Evolutionary conservation across 23 red algal species (phyloP).

Genomic region (Cyanidioschyzon merolae): DNA sequence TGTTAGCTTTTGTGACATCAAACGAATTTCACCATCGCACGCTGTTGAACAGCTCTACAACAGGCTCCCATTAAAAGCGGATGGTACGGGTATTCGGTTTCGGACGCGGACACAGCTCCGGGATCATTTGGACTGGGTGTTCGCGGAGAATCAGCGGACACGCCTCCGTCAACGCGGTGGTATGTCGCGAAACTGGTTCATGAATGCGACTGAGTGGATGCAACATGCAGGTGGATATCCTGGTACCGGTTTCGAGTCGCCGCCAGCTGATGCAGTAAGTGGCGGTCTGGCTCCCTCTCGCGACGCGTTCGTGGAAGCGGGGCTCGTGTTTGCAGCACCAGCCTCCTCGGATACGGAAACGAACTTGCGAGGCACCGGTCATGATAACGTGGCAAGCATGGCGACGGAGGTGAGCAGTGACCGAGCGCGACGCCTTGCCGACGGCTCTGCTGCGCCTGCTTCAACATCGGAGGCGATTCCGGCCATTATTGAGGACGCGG

Average conservation of each 20-base stretch:
- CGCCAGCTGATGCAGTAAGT: not conserved
- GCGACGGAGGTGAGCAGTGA: not conserved
- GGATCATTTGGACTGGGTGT: constrained; percentile 7
- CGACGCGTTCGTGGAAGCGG: not conserved
- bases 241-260: constrained; percentile 1
- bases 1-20: not conserved
- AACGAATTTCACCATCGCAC: not conserved
- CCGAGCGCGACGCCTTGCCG: too few species aligned
- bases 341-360: not conserved
- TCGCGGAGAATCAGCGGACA: constrained; percentile 5
- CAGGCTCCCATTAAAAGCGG: not conserved
- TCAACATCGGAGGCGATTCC: not conserved
- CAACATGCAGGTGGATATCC: not conserved
- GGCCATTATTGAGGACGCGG: not conserved
- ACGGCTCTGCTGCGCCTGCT: not conserved
- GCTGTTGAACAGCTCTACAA: constrained; percentile 5
- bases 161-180: constrained; percentile 7
- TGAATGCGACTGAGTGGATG: not conserved
- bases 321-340: not conserved
- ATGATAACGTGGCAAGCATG: not conserved
- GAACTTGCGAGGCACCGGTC: not conserved
- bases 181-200: constrained; percentile 6
- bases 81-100: constrained; percentile 6
- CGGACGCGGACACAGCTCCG: constrained; percentile 9
- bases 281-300: not conserved